Evolutionary conservation across 1,284 basidiomycete species (phyloP).

Genomic region (Irpex sp.): DNA sequence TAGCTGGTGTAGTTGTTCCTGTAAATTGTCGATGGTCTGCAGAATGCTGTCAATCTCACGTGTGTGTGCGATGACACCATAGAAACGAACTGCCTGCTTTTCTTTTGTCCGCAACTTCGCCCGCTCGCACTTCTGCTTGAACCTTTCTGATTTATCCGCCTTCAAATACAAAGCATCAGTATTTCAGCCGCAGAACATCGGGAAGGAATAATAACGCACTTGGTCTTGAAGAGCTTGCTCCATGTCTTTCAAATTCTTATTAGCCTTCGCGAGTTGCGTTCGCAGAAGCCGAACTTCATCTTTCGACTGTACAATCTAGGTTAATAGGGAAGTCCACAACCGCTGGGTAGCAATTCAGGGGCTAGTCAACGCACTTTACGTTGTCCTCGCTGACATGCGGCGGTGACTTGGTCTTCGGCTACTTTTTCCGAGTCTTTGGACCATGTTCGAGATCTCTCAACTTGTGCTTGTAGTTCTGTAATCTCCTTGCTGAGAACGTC

Average conservation of each 20-base stretch:
- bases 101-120: neutral
- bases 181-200: neutral
- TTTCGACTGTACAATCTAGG: neutral
- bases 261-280: neutral
- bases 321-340: too few relatives aligned
- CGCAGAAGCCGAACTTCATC: neutral
- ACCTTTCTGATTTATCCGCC: neutral
- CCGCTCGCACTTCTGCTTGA: neutral
- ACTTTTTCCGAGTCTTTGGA: too few relatives aligned
- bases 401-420: too few relatives aligned
- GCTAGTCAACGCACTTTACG: too few relatives aligned
- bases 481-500: neutral
- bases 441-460: too few relatives aligned
- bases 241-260: neutral
- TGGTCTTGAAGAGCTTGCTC: neutral
- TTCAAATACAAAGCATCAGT: neutral
- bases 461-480: neutral
- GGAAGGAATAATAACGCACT: neutral
- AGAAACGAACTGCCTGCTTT: neutral
- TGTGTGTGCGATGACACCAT: too few relatives aligned
- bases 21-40: neutral
- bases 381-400: too few relatives aligned
- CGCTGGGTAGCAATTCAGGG: too few relatives aligned
- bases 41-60: neutral
- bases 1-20: neutral